Base-by-base conservation (phyloP, 192 early-diverging fungal genomes). In the Dissophora globulifera region DNA sequence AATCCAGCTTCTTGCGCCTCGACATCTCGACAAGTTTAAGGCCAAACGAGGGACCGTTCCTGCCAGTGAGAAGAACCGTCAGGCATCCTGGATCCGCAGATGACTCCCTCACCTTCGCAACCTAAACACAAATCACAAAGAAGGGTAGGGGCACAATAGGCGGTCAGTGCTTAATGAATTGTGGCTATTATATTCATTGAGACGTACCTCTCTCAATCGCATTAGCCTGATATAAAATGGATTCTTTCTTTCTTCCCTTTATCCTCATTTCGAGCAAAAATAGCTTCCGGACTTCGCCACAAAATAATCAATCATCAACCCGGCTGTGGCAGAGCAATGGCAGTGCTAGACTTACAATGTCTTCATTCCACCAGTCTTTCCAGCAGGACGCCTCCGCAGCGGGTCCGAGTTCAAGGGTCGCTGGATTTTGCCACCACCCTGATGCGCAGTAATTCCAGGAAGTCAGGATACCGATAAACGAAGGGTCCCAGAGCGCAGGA, bases 401-500 rank as follows among this genome's bases (percentile, higher is more conserved):
- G 10, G 61, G 56, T 50, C 65, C 64, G 1, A 68, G 47, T 41
- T 84, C 82, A 12, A 89, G 80, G 13, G 85, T 87, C 6, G 85
- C 82, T 2, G 78, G 43, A 67, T 89, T 86, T 19, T 87, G 86
- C 74, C 82, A 89, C 88, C 88, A 89, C 0, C 88, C 88, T 2
- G 85, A 60, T 17, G 59, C 54, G 22, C 65, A 64, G 32, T 64
- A 62, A n/a, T 84, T 81, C 20, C 82, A 81, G 60, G 81, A 82
- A 25, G 68, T 83, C 40, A 89, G 58, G 66, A 82, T 81, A 2
- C 88, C 86, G 26, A 82, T 70, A 8, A 87, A 81, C 17, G 68
- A 72, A 3, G 53, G 60, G 47, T 86, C 85, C 88, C 88, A 90
- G 32, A 90, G 81, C 11, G 75, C 63, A 15, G 84, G 84, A 52